These are phyloP conservation scores for Candida ipomoeae DNA, from an alignment of 805 yeast species.

Conservation along the genomic window DNA sequence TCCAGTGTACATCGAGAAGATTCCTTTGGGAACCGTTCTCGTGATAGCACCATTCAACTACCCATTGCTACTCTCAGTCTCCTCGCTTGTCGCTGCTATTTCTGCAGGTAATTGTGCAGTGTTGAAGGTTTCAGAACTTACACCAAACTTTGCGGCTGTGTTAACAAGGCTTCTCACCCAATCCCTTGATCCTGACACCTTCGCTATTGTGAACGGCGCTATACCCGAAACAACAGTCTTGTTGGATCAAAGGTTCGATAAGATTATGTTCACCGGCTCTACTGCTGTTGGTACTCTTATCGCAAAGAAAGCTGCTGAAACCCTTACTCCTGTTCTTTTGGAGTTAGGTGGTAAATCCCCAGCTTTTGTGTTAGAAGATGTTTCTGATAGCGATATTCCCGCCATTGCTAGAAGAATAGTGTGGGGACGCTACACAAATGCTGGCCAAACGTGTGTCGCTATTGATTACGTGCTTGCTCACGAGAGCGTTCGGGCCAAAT, in stretches of 20 bases:
- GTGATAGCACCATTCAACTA: conserved; percentile 79
- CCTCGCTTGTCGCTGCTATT: conserved; percentile 73
- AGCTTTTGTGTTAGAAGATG: conserved; percentile 55
- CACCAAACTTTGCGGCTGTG: conserved; percentile 57
- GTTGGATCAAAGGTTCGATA: conserved; percentile 66
- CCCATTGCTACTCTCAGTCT: conserved; percentile 60
- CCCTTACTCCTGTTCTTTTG: conserved; percentile 71
- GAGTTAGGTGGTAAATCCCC: conserved; percentile 96
- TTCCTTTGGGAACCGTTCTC: conserved; percentile 61
- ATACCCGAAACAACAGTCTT: conserved; percentile 48
- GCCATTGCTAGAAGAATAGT: conserved; percentile 55
- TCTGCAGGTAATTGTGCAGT: conserved; percentile 83
- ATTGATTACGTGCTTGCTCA: conserved; percentile 81
- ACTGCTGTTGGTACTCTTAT: conserved; percentile 71
- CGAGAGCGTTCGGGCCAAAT: conserved; percentile 48
- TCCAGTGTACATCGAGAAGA: conserved; percentile 17
- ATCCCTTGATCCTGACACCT: conserved; percentile 52
- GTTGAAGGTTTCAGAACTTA: conserved; percentile 69
- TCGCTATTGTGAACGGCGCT: conserved; percentile 70
- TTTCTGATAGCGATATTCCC: conserved; percentile 40
- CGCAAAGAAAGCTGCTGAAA: conserved; percentile 78
- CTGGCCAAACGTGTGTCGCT: conserved; percentile 90
- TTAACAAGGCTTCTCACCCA: conserved; percentile 51
- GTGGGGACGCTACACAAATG: conserved; percentile 76
- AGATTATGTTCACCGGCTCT: conserved; percentile 84